phyloP scores from a whole-genome alignment of 257 asterid genomes.

The Nicotiana obtusifolia region DNA sequence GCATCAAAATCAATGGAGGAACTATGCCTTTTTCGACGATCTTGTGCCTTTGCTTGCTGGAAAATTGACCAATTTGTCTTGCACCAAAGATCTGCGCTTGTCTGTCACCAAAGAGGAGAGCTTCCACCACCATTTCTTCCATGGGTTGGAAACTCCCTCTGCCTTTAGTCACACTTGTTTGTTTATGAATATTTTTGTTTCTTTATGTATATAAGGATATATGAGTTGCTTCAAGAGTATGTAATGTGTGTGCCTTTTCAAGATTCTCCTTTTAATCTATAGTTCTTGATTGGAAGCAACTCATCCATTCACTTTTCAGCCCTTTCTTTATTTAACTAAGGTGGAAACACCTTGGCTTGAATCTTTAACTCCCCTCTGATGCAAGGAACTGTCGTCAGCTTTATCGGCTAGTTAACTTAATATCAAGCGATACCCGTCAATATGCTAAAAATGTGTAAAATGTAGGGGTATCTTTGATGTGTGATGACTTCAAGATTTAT shows the following conservation, averaged over 20 bases:
- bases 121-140: slow-evolving; percentile 52
- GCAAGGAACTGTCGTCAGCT: slow-evolving; percentile 31
- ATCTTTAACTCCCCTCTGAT: slow-evolving; percentile 38
- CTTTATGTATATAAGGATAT: not conserved
- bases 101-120: slow-evolving; percentile 53
- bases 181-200: not conserved
- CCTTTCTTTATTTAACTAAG: slow-evolving; percentile 10
- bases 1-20: slow-evolving; percentile 53
- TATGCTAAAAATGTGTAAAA: not conserved
- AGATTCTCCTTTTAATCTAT: slow-evolving; percentile 15
- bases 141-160: slow-evolving; percentile 32
- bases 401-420: not conserved
- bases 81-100: slow-evolving; percentile 54
- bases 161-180: not conserved
- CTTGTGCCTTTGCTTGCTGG: slow-evolving; percentile 44
- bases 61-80: slow-evolving; percentile 39
- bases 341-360: slow-evolving; percentile 39
- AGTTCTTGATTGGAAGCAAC: slow-evolving; percentile 75
- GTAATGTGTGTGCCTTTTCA: slow-evolving; percentile 42
- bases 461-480: not conserved
- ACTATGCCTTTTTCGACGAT: slow-evolving; percentile 48
- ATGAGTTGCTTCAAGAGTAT: slow-evolving; percentile 53
- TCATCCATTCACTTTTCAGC: slow-evolving; percentile 35
- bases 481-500: not conserved
- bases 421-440: not conserved